Evolutionary conservation across 2,329 filamentous ascomycete species (phyloP), one percentile per base, ranked within the genome.

Genomic region (Lasiodiplodia sp.): DNA sequence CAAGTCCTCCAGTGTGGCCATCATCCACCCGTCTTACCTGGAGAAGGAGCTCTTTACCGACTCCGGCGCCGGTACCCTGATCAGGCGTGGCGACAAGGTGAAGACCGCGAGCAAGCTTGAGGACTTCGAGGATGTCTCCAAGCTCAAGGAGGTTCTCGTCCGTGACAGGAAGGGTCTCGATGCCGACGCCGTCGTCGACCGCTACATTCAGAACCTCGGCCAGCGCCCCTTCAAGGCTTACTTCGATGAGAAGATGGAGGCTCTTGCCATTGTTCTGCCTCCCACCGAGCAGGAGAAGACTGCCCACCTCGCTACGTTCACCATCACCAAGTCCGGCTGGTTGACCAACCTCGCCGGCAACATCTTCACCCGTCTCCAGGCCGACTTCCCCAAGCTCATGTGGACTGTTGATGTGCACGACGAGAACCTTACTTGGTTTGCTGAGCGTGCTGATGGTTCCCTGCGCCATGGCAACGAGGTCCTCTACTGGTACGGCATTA

Each of bases 401-500:
- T 99, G 94, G 95, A 97, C 94, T n/a, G 95, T 97, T 70, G 95
- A 92, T 83, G 91, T 94, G 76, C 92, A 96, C 73, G 94, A 98
- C 75, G 95, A 98, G 86, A 97, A 98, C 79, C 85, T 98, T 75
- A 94, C 93, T 12, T 98, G 95, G 96, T 97, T 98, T 85, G 96
- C 97, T 73, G 94, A 97, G 81, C 97, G 97, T 86, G 92, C 95
- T 11, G 94, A 97, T 74, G 95, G 96, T 68, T 97, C 93, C 80
- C 87, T 97, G 75, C 93, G 91, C 71, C 89, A 90, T 68, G 89
- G 93, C 73, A 93, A 93, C 69, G 93, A 94, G 76, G 93, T 97
- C 49, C 90, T 98, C 76, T 98, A 95, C 92, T 97, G 96, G 79
- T 62, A 68, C 58, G 94, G 94, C 65, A 89, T 96, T 69, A 92